Evolutionary conservation across 2,329 filamentous ascomycete species (phyloP).

Genomic region (Penicillium freii): DNA sequence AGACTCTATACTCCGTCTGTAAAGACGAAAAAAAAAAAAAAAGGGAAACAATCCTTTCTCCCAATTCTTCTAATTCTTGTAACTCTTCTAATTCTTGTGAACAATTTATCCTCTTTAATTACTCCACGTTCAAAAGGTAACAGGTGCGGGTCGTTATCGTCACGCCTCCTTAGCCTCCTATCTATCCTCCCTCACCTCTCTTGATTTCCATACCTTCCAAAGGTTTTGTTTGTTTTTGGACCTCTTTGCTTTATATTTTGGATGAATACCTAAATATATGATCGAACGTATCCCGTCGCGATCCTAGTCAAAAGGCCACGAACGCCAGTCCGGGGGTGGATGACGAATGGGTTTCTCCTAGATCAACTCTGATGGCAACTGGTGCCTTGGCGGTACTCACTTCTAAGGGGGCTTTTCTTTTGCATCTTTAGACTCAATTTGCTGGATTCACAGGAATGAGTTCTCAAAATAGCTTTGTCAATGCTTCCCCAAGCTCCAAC

Average conservation of each 20-base stretch:
- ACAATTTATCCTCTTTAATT: neutral
- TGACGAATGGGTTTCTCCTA: conserved; percentile 40
- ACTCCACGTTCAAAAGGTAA: conserved; percentile 7
- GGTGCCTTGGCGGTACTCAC: conserved; percentile 33
- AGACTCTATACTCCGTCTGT: neutral
- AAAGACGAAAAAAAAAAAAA: neutral
- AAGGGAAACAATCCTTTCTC: neutral
- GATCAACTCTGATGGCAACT: conserved; percentile 37
- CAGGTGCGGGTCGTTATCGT: conserved; percentile 24
- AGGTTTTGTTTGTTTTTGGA: neutral
- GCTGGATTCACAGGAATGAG: conserved; percentile 39
- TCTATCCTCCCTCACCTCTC: conserved; percentile 6
- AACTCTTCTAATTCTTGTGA: neutral
- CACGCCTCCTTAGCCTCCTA: conserved; percentile 20
- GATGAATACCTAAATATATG: conserved; percentile 10
- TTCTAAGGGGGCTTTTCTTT: conserved; percentile 26
- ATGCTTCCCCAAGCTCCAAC: conserved; percentile 37
- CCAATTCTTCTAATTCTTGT: neutral
- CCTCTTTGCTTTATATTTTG: conserved; percentile 3
- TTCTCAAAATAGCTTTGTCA: conserved; percentile 39
- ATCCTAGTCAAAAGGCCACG: conserved; percentile 18
- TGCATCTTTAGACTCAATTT: conserved; percentile 18
- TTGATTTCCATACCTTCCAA: neutral
- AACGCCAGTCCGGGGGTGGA: conserved; percentile 30
- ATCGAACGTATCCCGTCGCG: neutral